A percentile compares a stretch with the other conserved stretches of the same genome.
Conservation (phyloP, 257 asterid genomes). For the Penstemon davidsonii region DNA sequence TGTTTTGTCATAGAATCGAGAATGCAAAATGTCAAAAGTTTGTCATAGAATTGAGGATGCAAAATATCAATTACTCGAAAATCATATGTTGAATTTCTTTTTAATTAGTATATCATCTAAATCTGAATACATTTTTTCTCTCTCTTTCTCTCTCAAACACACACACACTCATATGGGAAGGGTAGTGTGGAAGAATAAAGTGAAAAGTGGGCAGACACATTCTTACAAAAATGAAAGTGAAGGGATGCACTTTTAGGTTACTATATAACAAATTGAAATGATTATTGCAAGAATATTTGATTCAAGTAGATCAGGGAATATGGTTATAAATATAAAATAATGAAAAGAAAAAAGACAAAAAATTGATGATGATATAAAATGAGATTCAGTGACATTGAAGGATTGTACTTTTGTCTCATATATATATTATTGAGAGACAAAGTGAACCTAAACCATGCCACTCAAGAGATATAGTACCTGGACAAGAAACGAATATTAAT, state of each 20-base stretch:
- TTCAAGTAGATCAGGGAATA: constrained; percentile 35
- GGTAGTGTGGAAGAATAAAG: constrained; percentile 73
- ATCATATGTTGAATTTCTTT: no score
- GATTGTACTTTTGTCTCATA: constrained; percentile 74
- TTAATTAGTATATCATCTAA: no score
- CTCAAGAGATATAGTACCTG: constrained; percentile 68
- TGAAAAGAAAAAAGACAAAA: neutral
- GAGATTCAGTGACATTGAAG: constrained; percentile 54
- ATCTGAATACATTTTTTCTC: no score
- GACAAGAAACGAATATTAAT: constrained; percentile 76
- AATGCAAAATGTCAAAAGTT: no score
- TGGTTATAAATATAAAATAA: neutral
- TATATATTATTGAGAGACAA: constrained; percentile 50
- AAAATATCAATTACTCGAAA: no score
- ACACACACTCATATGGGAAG: no score
- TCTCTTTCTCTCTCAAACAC: neutral
- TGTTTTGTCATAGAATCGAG: no score
- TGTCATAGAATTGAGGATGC: no score
- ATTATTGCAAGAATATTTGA: constrained; percentile 46
- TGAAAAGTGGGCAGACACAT: constrained; percentile 77
- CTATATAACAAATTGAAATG: constrained; percentile 27
- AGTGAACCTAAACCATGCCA: constrained; percentile 56
- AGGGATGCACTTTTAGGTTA: constrained; percentile 38
- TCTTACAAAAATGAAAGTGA: constrained; percentile 67
- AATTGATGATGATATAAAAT: constrained; percentile 26